Conservation (phyloP, 768 basidiomycete genomes). For the Calocera cornea region DNA sequence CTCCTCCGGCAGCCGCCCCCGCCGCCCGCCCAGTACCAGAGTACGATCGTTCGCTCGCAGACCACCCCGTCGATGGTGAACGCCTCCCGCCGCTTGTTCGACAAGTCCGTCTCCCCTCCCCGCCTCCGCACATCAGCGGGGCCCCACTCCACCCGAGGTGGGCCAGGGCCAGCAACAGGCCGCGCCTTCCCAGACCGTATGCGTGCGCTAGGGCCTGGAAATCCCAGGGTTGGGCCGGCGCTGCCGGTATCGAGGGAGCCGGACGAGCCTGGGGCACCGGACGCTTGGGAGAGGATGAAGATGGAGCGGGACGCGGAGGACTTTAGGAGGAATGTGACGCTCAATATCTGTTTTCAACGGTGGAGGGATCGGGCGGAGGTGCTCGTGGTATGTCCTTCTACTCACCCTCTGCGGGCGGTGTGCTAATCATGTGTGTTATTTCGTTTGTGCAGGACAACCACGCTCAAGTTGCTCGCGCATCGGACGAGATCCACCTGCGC, state of each 20-base stretch:
- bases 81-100: not conserved
- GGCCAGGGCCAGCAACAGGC: not conserved
- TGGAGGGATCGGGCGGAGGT: constrained; percentile 62
- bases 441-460: constrained; percentile 46
- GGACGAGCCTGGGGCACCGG: constrained; percentile 3
- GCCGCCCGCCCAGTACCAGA: not conserved
- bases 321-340: constrained; percentile 46
- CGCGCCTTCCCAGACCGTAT: not conserved
- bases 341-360: constrained; percentile 60
- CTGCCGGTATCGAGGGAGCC: constrained; percentile 4
- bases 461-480: constrained; percentile 53
- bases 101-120: not conserved
- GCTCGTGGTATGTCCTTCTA: constrained; percentile 47
- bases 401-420: constrained; percentile 7
- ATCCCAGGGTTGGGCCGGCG: not conserved
- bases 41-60: not conserved
- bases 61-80: not conserved
- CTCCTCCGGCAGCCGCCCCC: not conserved
- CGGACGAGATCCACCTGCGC: constrained; percentile 50
- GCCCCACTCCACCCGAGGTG: not conserved
- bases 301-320: constrained; percentile 52
- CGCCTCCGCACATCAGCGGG: not conserved
- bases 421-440: constrained; percentile 13
- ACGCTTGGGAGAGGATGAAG: constrained; percentile 7
- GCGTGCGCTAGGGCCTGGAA: not conserved